A percentile compares a stretch with the other conserved stretches of the same genome.
These are phyloP conservation scores for Monosporascus sp. DNA, from an alignment of 2,329 filamentous ascomycete genomes.

Conservation along the genomic window DNA sequence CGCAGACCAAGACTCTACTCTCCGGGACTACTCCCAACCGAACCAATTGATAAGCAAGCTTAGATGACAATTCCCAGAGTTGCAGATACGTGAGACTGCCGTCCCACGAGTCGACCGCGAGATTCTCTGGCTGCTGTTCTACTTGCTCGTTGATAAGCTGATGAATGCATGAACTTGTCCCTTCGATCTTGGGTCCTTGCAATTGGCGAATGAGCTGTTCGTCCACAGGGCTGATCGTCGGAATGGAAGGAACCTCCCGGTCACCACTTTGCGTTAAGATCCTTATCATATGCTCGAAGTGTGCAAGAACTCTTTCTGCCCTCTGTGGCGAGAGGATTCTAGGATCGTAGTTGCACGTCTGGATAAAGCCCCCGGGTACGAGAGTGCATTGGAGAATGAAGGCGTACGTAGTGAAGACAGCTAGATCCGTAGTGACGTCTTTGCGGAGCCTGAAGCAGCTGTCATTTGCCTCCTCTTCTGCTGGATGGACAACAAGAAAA, in stretches of 20 bases:
- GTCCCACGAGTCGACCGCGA: not conserved
- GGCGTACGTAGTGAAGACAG: not conserved
- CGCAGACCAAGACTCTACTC: not conserved
- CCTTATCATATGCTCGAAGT: not conserved
- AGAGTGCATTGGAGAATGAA: not conserved
- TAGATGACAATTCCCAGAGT: not conserved
- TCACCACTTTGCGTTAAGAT: not conserved
- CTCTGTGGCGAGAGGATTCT: not conserved
- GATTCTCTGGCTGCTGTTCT: not conserved
- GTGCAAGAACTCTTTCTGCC: not conserved
- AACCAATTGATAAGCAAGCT: not conserved
- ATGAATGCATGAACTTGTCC: not conserved
- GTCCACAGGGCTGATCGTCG: not conserved
- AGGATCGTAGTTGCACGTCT: not conserved
- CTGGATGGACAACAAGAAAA: not conserved
- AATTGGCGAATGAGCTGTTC: not conserved
- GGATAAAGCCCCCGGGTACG: not conserved
- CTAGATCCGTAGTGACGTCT: not conserved
- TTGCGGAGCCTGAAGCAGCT: not conserved
- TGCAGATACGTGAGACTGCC: not conserved
- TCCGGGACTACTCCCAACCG: not conserved
- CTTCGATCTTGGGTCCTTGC: not conserved
- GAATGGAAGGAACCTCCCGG: not conserved
- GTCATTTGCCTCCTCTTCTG: not conserved
- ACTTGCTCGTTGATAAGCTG: not conserved